phyloP scores from a whole-genome alignment of 2,329 filamentous ascomycete species.

The Xylaria arbuscula region DNA sequence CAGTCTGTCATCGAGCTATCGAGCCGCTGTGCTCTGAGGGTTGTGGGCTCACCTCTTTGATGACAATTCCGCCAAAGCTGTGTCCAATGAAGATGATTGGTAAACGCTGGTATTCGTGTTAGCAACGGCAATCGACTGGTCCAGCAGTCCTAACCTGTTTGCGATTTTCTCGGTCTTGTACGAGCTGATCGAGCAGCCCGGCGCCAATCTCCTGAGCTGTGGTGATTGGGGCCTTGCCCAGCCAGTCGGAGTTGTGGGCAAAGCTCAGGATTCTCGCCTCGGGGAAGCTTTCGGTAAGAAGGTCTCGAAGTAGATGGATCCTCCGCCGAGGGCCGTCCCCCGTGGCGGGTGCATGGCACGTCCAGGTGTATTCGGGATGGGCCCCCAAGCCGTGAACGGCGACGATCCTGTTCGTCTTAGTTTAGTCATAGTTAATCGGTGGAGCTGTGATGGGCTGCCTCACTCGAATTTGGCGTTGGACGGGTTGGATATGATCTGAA shows the following conservation, averaged over 20 bases:
- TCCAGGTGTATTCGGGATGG: constrained; percentile 13
- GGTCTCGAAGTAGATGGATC: constrained; percentile 14
- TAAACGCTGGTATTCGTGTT: not conserved
- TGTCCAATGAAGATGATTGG: constrained; percentile 19
- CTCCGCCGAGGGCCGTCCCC: not conserved
- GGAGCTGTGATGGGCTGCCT: not conserved
- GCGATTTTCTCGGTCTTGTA: not conserved
- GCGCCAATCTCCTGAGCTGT: constrained; percentile 10
- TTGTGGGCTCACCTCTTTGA: constrained; percentile 6
- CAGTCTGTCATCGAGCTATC: not conserved
- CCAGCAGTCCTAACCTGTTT: constrained; percentile 6
- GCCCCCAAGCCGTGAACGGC: constrained; percentile 19
- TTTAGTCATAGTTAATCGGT: not conserved
- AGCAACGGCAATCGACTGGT: not conserved
- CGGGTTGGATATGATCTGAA: constrained; percentile 12
- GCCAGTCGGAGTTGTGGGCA: constrained; percentile 16
- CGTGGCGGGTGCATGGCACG: not conserved
- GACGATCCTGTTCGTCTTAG: constrained; percentile 9
- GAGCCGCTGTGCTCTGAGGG: too few species aligned
- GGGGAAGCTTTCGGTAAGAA: constrained; percentile 13
- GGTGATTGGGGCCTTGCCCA: constrained; percentile 9
- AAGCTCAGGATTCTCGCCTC: constrained; percentile 18
- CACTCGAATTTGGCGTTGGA: constrained; percentile 16
- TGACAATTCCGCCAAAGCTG: constrained; percentile 18
- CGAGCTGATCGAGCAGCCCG: constrained; percentile 5